These are phyloP conservation scores for Gamarada debralockiae DNA, from an alignment of 495 filamentous ascomycete genomes.

Conservation along the genomic window DNA sequence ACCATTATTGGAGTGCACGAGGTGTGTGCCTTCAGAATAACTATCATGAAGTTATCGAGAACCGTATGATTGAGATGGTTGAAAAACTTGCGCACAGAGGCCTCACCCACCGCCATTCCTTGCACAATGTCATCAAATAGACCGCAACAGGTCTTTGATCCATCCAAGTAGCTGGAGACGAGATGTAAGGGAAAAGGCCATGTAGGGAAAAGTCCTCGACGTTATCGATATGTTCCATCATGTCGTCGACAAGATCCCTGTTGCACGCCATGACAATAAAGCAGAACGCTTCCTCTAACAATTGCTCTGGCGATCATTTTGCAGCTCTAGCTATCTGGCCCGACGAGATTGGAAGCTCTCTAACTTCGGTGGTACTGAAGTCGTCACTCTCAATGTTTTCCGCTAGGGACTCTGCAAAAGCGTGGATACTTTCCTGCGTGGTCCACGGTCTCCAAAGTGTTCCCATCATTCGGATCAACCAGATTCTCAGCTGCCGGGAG, in stretches of 20 bases:
- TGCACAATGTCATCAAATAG: conserved; percentile 21
- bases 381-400: conserved; percentile 29
- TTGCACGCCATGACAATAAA: conserved; percentile 41
- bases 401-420: conserved; percentile 22
- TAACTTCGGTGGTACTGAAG: conserved; percentile 24
- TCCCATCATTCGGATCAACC: conserved; percentile 24
- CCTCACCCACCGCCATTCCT: neutral
- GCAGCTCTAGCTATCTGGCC: conserved; percentile 25
- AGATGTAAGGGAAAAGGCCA: conserved; percentile 33
- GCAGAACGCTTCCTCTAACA: conserved; percentile 32
- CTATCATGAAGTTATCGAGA: conserved; percentile 37
- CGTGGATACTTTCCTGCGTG: neutral
- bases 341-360: conserved; percentile 27
- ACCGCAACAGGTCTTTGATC: conserved; percentile 34
- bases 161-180: conserved; percentile 35
- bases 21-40: conserved; percentile 37
- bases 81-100: conserved; percentile 24
- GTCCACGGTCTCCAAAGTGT: conserved; percentile 30
- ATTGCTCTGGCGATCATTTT: conserved; percentile 23
- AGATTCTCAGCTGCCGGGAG: conserved; percentile 1
- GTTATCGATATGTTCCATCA: conserved; percentile 6
- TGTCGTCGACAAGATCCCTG: conserved; percentile 3
- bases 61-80: conserved; percentile 37
- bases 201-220: neutral
- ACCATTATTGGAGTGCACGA: conserved; percentile 26